phyloP scores from a whole-genome alignment of 495 filamentous ascomycete genomes.

The Stereocaulon alpinum region DNA sequence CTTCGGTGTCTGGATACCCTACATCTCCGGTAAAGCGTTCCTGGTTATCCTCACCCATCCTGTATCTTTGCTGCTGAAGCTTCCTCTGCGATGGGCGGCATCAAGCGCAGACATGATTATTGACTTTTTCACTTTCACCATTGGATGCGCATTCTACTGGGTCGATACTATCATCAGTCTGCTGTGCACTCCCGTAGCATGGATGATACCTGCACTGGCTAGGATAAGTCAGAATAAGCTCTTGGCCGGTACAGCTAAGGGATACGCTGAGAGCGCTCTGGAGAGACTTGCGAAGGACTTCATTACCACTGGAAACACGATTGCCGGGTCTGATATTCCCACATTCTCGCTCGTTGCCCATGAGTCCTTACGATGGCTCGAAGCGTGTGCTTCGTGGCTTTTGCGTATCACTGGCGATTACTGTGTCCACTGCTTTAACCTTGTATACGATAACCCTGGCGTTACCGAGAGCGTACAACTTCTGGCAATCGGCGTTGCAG shows the following conservation, averaged over 20 bases:
- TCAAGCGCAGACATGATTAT: constrained; percentile 59
- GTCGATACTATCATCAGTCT: constrained; percentile 35
- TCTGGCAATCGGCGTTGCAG: not conserved
- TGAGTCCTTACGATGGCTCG: constrained; percentile 42
- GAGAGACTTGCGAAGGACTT: constrained; percentile 16
- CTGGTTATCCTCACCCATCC: constrained; percentile 74
- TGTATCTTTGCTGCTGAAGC: constrained; percentile 50
- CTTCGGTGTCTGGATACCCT: constrained; percentile 79
- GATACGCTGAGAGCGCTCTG: constrained; percentile 27
- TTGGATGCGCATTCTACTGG: constrained; percentile 48
- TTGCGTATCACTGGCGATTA: constrained; percentile 3
- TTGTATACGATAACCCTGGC: constrained; percentile 1
- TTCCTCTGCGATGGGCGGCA: constrained; percentile 61
- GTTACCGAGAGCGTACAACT: not conserved
- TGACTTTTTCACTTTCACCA: constrained; percentile 47
- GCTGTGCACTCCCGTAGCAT: constrained; percentile 35
- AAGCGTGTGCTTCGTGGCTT: constrained; percentile 31
- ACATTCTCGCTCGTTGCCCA: constrained; percentile 53
- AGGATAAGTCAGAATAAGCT: constrained; percentile 30
- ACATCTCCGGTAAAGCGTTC: constrained; percentile 75
- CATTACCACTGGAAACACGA: constrained; percentile 9
- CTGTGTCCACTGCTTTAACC: not conserved
- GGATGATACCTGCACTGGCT: constrained; percentile 33
- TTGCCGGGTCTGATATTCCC: constrained; percentile 44
- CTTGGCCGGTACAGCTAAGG: constrained; percentile 16